phyloP scores from a whole-genome alignment of 108 stramenopile species.

The Nitzschia palea region DNA sequence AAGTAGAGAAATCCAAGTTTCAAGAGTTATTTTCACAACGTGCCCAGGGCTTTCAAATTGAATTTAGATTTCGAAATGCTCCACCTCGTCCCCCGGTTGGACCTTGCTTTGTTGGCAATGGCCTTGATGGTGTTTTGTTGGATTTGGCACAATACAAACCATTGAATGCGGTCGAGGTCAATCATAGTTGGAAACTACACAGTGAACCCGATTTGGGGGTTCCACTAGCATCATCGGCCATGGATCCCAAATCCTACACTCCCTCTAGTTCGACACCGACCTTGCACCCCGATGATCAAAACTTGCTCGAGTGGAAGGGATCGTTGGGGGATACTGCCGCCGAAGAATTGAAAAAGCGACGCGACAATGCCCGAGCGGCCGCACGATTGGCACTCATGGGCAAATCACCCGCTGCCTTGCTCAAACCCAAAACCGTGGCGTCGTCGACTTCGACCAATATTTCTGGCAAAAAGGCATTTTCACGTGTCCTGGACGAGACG shows the following conservation, averaged over 20 bases:
- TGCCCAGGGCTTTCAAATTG: constrained; percentile 83
- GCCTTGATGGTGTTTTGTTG: constrained; percentile 67
- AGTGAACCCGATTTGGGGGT: constrained; percentile 67
- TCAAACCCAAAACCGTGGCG: constrained; percentile 19
- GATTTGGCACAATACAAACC: constrained; percentile 73
- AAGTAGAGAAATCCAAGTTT: constrained; percentile 48
- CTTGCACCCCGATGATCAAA: constrained; percentile 70
- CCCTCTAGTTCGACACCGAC: constrained; percentile 10
- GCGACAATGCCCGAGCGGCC: constrained; percentile 65
- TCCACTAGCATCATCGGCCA: constrained; percentile 78
- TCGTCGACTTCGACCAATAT: not conserved
- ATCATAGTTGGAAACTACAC: constrained; percentile 82
- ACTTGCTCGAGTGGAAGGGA: constrained; percentile 79
- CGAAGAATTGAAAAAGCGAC: constrained; percentile 56
- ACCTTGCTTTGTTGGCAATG: constrained; percentile 80
- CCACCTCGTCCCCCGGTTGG: constrained; percentile 90
- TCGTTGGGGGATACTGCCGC: constrained; percentile 74
- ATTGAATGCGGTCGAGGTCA: constrained; percentile 74
- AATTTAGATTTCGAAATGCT: constrained; percentile 82
- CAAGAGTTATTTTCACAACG: constrained; percentile 72
- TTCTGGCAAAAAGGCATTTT: constrained; percentile 60
- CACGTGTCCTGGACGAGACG: constrained; percentile 77
- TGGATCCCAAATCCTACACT: constrained; percentile 70
- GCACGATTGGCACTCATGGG: constrained; percentile 66
- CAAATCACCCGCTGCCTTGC: constrained; percentile 31